phyloP scores from a whole-genome alignment of 139 green algal genomes.

The Mesotaenium endlicherianum region DNA sequence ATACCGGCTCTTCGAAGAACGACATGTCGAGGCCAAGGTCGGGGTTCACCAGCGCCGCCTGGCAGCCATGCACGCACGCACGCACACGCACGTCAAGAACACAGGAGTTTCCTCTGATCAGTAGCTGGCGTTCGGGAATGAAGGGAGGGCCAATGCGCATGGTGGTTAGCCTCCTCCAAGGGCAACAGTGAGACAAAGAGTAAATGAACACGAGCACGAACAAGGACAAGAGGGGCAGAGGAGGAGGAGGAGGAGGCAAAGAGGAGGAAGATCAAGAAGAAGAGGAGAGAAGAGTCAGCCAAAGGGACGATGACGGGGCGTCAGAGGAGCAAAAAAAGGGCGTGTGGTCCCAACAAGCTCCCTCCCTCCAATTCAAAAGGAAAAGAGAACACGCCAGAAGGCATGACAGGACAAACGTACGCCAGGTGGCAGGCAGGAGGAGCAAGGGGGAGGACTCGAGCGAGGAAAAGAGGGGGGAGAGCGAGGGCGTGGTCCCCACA shows the following conservation, averaged over 20 bases:
- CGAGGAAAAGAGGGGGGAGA: background rate
- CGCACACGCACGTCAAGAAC: background rate
- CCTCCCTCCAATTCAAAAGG: background rate
- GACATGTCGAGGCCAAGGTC: slow-evolving; percentile 63
- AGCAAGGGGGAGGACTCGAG: background rate
- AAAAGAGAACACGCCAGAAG: background rate
- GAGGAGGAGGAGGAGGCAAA: background rate
- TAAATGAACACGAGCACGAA: background rate
- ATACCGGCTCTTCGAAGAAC: slow-evolving; percentile 85
- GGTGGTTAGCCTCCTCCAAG: background rate
- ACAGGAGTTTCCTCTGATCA: background rate
- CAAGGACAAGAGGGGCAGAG: background rate
- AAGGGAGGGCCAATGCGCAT: background rate
- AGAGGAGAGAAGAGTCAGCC: background rate
- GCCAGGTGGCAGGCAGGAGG: too few relatives aligned
- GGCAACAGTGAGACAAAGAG: background rate
- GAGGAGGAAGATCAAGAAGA: background rate
- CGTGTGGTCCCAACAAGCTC: background rate
- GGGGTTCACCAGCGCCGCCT: slow-evolving; percentile 48
- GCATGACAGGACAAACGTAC: too few relatives aligned
- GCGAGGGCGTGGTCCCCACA: background rate
- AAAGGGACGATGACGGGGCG: background rate
- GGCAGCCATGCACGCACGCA: background rate
- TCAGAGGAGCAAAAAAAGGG: background rate
- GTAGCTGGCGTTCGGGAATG: background rate